Base-by-base conservation (phyloP, 768 basidiomycete genomes). In the Auriculariales sp. region DNA sequence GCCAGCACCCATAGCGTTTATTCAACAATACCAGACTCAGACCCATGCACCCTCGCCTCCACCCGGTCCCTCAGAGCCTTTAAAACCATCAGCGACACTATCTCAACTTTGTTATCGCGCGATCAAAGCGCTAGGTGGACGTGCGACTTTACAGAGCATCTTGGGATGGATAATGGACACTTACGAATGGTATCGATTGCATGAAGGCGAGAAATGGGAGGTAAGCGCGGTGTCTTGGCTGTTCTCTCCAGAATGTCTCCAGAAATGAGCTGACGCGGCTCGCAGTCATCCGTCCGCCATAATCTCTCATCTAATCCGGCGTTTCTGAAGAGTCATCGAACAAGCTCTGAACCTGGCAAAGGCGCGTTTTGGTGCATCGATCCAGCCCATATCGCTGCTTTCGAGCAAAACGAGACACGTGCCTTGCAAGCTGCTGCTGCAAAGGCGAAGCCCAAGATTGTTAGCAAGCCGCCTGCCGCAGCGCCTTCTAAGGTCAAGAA, bases 361-460 rank as follows among this genome's bases (percentile, higher is more conserved):
- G 93, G 92, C 2, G 90, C 82, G 55, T 89, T 91, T 55, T 97
- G 93, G 93, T 83, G 84, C 17, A 71, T 95, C 28, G 92, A 94
- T 58, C 80, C 83, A 36, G 74, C 78, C 49, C 72, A 72, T 60
- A 75, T 79, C 48, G 79, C 78, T 51, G 69, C 69, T 30, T 74
- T 88, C 36, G 78, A 81, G 60, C 82, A 83, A 53, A 82, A 83
- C 57, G 81, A 84, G 53, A 53, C 25, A 27, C 47, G 47, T n/a
- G 15, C 29, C 12, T 24, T 9, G 22, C 12, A 25, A 25, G 6
- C 39, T 1, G 12, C 12, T 3, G 31, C 12, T 1, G 19, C 11
- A 6, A 25, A 12, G 7, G 39, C 36, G n/a, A 24, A 7, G 15
- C 19, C 42, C 31, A 25, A 24, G 24, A 32, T 44, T 12, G 36